phyloP scores from a whole-genome alignment of 129 eudicot genomes.

The Erigeron canadensis region DNA sequence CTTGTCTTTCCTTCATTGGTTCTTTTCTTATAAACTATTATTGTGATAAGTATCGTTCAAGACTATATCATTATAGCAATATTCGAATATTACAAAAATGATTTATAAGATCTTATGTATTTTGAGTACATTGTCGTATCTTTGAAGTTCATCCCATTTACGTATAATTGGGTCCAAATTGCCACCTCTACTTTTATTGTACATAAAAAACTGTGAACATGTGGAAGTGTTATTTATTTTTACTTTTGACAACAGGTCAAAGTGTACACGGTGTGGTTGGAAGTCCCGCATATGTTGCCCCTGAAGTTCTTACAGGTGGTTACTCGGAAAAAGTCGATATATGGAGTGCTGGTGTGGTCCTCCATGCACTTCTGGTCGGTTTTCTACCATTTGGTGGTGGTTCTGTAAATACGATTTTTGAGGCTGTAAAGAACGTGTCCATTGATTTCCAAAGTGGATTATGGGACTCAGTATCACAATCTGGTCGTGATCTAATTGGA shows the following conservation, averaged over 20 bases:
- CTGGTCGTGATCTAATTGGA: conserved; percentile 46
- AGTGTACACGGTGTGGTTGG: conserved; percentile 50
- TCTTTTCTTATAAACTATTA: too few species aligned
- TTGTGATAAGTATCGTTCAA: too few species aligned
- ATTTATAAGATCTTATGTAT: too few species aligned
- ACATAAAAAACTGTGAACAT: background rate
- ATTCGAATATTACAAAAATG: too few species aligned
- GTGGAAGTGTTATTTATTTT: background rate
- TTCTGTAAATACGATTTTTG: conserved; percentile 45
- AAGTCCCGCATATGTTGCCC: conserved; percentile 60
- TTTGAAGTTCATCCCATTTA: too few species aligned
- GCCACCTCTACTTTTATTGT: background rate
- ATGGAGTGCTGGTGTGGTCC: conserved; percentile 62
- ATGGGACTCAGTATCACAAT: conserved; percentile 45
- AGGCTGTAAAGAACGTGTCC: conserved; percentile 46
- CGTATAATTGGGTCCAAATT: background rate
- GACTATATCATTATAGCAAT: too few species aligned
- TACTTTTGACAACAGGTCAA: conserved; percentile 36
- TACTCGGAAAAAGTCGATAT: conserved; percentile 53
- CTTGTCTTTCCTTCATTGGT: too few species aligned
- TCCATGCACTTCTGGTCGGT: conserved; percentile 45
- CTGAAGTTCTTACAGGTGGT: conserved; percentile 44
- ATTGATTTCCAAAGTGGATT: conserved; percentile 36
- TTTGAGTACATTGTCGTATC: too few species aligned
- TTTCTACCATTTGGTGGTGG: conserved; percentile 44